These are phyloP conservation scores for Ceratocystiopsis sp. DNA, from an alignment of 2,329 filamentous ascomycete species.

Conservation along the genomic window DNA sequence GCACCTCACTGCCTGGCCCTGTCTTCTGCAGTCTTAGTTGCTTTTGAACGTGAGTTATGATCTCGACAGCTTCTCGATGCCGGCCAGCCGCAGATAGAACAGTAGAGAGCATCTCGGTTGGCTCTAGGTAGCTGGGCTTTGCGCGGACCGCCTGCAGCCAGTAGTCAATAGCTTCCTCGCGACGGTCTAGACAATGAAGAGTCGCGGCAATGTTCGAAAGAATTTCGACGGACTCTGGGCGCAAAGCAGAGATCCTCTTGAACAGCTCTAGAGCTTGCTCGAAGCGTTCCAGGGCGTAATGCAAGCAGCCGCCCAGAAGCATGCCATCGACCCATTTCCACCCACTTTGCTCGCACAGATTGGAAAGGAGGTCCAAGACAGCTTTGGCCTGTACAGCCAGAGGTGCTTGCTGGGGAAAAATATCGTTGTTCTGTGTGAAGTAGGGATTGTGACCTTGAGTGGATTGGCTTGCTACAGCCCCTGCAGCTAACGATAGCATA, in stretches of 20 bases:
- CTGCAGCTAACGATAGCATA: not conserved
- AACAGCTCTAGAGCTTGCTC: conserved; percentile 63
- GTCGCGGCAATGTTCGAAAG: conserved; percentile 87
- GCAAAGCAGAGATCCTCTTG: conserved; percentile 39
- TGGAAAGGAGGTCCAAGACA: conserved; percentile 55
- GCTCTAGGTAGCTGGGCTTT: conserved; percentile 80
- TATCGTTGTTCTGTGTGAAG: conserved; percentile 8
- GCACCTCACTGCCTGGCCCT: not conserved
- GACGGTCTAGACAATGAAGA: conserved; percentile 64
- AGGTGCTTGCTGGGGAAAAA: conserved; percentile 19
- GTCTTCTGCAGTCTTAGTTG: conserved; percentile 35
- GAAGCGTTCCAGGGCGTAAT: conserved; percentile 78
- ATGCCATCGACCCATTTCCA: conserved; percentile 93
- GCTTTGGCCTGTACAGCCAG: conserved; percentile 38
- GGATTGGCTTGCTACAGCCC: conserved; percentile 3
- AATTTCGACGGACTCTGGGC: conserved; percentile 65
- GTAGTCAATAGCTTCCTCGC: conserved; percentile 66
- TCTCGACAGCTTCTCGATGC: conserved; percentile 66
- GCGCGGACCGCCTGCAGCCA: conserved; percentile 75
- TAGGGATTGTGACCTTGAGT: not conserved
- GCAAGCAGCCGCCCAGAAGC: conserved; percentile 75
- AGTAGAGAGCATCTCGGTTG: conserved; percentile 84
- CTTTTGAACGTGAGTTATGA: conserved; percentile 73
- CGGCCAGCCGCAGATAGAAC: conserved; percentile 69
- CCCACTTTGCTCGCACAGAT: conserved; percentile 58